These are phyloP conservation scores for Rutstroemia sp. DNA, from an alignment of 2,329 filamentous ascomycete species.

Conservation along the genomic window DNA sequence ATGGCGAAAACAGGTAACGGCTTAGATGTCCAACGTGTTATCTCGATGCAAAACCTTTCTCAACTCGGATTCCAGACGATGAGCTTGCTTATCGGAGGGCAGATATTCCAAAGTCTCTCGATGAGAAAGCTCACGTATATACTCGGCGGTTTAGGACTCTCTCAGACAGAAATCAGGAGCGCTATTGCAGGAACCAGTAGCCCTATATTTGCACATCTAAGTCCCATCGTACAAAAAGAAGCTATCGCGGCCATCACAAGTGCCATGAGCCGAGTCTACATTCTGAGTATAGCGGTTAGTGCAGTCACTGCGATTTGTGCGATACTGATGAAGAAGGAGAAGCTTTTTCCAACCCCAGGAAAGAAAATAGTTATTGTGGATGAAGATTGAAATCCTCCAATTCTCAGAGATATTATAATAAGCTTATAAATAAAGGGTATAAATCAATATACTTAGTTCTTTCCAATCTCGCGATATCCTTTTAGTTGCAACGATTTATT, in stretches of 20 bases:
- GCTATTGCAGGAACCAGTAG: constrained; percentile 16
- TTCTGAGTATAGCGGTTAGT: constrained; percentile 23
- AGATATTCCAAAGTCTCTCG: constrained; percentile 30
- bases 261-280: constrained; percentile 24
- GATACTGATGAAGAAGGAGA: constrained; percentile 23
- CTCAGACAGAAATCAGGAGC: constrained; percentile 16
- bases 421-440: no score
- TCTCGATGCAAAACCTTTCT: constrained; percentile 30
- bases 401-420: no score
- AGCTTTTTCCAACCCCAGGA: neutral
- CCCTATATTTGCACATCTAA: constrained; percentile 2
- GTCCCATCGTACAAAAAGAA: constrained; percentile 8
- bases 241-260: constrained; percentile 24
- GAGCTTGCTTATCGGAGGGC: constrained; percentile 29
- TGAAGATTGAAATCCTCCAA: no score
- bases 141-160: constrained; percentile 14
- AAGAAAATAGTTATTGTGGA: neutral
- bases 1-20: constrained; percentile 25
- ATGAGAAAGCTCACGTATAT: constrained; percentile 22
- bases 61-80: constrained; percentile 29
- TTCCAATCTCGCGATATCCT: no score
- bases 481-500: no score
- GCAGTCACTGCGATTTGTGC: constrained; percentile 22
- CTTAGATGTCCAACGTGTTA: constrained; percentile 22
- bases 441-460: no score